Evolutionary conservation across 257 asterid species (phyloP).

Genomic region (Lycium ferocissimum): DNA sequence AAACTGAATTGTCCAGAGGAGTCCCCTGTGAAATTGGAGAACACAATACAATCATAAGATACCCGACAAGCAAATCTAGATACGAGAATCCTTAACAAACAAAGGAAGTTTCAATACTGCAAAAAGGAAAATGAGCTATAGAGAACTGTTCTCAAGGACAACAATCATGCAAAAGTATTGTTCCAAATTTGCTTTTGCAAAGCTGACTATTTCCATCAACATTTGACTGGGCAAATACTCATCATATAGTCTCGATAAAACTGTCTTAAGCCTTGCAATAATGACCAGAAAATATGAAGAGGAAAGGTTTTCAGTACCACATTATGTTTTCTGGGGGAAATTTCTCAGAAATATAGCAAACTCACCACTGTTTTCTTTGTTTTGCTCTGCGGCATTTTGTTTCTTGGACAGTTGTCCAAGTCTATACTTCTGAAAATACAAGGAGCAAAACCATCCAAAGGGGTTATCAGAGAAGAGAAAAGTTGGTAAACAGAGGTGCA

Average conservation of each 20-base stretch:
- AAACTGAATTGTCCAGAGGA: slow-evolving; percentile 57
- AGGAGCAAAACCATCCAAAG: not conserved
- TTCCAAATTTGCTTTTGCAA: not conserved
- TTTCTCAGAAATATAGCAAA: slow-evolving; percentile 4
- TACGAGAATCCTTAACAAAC: not conserved
- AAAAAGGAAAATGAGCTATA: not conserved
- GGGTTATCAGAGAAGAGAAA: not conserved
- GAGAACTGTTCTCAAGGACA: not conserved
- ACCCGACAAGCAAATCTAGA: not conserved
- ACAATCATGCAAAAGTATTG: not conserved
- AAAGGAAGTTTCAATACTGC: not conserved
- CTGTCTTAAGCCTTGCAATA: not conserved
- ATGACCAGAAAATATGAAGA: not conserved
- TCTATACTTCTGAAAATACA: slow-evolving; percentile 71
- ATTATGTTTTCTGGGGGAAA: not conserved
- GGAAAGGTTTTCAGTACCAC: not conserved
- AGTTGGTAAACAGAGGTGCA: not conserved
- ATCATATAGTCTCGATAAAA: no score
- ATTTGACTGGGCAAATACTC: not conserved
- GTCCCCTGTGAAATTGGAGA: slow-evolving; percentile 43
- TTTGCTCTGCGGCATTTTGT: slow-evolving; percentile 50
- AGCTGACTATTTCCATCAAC: not conserved
- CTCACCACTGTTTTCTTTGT: slow-evolving; percentile 57
- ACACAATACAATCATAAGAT: not conserved
- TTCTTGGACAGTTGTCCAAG: slow-evolving; percentile 77